phyloP scores from a whole-genome alignment of 345 rosid genomes.

The Gossypium sturtianum region DNA sequence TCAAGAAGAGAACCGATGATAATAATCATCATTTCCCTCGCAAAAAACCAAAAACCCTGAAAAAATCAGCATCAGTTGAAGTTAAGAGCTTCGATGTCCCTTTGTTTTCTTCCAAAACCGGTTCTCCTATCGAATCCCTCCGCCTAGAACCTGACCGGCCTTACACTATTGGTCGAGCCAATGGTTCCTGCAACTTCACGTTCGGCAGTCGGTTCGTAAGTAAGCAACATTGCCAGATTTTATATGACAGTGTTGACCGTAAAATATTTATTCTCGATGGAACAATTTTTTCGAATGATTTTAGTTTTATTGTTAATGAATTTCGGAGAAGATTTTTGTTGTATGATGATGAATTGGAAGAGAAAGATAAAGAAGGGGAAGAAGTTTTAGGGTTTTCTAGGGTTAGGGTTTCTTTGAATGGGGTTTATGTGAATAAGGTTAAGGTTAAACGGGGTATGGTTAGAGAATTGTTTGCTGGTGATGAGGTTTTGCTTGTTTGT shows the following conservation, averaged over 20 bases:
- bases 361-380: constrained; percentile 16
- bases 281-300: constrained; percentile 12
- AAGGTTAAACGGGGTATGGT: constrained; percentile 32
- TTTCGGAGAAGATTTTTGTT: constrained; percentile 34
- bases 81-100: constrained; percentile 43
- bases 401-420: constrained; percentile 43
- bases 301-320: constrained; percentile 27
- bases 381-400: constrained; percentile 20
- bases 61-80: constrained; percentile 38
- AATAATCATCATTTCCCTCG: constrained; percentile 11
- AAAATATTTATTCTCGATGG: constrained; percentile 63
- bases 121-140: constrained; percentile 33
- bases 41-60: constrained; percentile 25
- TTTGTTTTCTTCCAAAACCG: constrained; percentile 41
- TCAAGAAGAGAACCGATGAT: constrained; percentile 17
- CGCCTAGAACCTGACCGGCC: constrained; percentile 42
- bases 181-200: constrained; percentile 38
- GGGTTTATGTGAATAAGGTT: constrained; percentile 60
- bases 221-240: constrained; percentile 68
- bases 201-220: constrained; percentile 45
- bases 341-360: constrained; percentile 28
- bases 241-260: constrained; percentile 42
- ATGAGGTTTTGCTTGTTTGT: constrained; percentile 75
- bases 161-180: constrained; percentile 58
- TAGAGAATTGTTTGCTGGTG: constrained; percentile 49